Base-by-base conservation (phyloP, 2,329 filamentous ascomycete genomes). In the Calonectria hongkongensis region DNA sequence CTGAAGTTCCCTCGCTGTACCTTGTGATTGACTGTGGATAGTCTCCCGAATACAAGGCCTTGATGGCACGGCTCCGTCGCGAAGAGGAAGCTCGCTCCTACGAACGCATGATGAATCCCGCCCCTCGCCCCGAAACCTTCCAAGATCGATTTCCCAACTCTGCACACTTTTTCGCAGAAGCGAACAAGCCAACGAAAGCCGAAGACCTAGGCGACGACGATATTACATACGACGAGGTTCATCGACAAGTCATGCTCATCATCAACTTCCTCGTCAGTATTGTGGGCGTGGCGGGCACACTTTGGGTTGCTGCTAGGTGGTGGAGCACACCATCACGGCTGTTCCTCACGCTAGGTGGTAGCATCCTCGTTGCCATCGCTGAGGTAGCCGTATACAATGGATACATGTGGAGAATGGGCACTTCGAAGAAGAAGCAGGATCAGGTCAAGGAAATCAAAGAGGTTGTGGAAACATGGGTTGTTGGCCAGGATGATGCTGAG, bases 201-300 rank as follows among this genome's bases (percentile, higher is more conserved):
- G 83, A 84, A 30, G 89, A 89, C 71, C 79, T 86, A 7, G 88
- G 88, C 70, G 86, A 91, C 75, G 93, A 95, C 74, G 92, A 93
- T 2, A 85, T 94, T 2, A 92, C 92, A 2, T 92, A 92, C 75
- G 89, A 90, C 43, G 94, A 97, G 73, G 88, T 97, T 1, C 93
- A 96, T 81, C 89, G 94, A n/a, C 95, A 97, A 80, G 86, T 97
- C 70, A 92, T 94, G 50, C 87, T 98, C 9, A 95, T 98, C 65
- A 89, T 98, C 79, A 99, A 98, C 83, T 95, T 98, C 64, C 86
- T 98, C 47, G 88, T 98, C 66, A 98, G 95, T 65, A 94, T 98
- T 66, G 86, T 96, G 3, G 94, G 96, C 54, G 94, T 94, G 64
- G 93, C 92, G 3, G 92, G 89, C 2, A 94, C 94, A 9, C 89